A percentile compares a stretch with the other conserved stretches of the same genome.
Conservation (phyloP, 352 stramenopile genomes). For the Globisporangium nagaii region DNA sequence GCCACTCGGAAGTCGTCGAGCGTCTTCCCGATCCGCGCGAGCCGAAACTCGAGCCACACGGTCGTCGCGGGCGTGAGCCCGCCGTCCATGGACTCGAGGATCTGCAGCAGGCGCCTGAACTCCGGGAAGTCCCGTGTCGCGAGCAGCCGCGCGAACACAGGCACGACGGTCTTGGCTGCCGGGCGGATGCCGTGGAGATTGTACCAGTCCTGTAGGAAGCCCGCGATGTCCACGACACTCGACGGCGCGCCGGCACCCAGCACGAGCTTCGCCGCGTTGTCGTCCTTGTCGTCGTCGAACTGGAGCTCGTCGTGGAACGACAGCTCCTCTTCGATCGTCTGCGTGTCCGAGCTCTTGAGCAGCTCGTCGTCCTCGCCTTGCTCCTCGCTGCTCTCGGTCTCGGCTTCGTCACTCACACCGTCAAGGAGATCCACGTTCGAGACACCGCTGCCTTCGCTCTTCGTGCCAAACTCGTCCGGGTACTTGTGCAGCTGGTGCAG, state of each 20-base stretch:
- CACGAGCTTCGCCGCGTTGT: slow-evolving; percentile 15
- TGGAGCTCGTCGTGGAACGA: slow-evolving; percentile 23
- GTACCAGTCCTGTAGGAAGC: slow-evolving; percentile 85
- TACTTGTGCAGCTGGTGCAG: slow-evolving; percentile 34
- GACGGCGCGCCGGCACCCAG: slow-evolving; percentile 34
- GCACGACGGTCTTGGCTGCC: slow-evolving; percentile 68
- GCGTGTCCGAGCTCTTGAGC: slow-evolving; percentile 29
- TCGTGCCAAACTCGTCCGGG: not conserved
- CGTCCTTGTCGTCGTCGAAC: slow-evolving; percentile 34
- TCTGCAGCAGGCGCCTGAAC: slow-evolving; percentile 65
- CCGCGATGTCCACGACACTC: slow-evolving; percentile 52
- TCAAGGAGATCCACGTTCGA: not conserved
- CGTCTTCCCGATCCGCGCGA: slow-evolving; percentile 41
- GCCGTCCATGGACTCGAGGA: slow-evolving; percentile 69
- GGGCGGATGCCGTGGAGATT: slow-evolving; percentile 71
- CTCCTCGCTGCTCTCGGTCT: slow-evolving; percentile 10
- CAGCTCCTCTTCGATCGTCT: slow-evolving; percentile 48
- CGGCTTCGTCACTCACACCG: slow-evolving; percentile 8
- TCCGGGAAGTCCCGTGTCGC: slow-evolving; percentile 45
- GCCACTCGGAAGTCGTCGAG: slow-evolving; percentile 53
- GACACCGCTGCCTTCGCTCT: not conserved
- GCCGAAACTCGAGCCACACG: slow-evolving; percentile 71
- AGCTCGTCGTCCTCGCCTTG: slow-evolving; percentile 25
- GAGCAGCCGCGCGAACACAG: slow-evolving; percentile 56
- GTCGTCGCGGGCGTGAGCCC: slow-evolving; percentile 56